Conservation (phyloP, 2,329 filamentous ascomycete genomes). For the Tolypocladium endophyticum region DNA sequence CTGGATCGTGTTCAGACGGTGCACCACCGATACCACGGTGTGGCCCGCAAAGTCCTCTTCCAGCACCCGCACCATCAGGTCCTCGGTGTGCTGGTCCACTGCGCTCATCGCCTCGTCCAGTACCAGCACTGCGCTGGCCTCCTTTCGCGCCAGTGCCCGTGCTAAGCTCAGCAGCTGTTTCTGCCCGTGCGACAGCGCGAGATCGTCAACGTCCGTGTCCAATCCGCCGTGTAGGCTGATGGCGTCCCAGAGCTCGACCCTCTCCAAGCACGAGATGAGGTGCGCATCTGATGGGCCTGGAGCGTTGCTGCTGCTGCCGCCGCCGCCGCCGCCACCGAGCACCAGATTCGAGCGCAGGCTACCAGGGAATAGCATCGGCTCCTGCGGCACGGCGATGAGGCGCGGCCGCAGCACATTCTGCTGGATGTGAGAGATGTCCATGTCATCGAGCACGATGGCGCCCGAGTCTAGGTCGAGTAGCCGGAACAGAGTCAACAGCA, state of each 20-base stretch:
- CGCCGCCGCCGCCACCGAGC: neutral
- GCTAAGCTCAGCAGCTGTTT: slow-evolving; percentile 12
- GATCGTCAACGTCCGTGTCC: slow-evolving; percentile 5
- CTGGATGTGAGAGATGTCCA: slow-evolving; percentile 24
- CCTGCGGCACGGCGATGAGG: slow-evolving; percentile 39
- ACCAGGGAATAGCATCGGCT: slow-evolving; percentile 34
- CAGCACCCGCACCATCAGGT: slow-evolving; percentile 24
- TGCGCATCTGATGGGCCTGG: slow-evolving; percentile 1
- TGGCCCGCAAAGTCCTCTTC: slow-evolving; percentile 21
- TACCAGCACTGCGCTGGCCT: slow-evolving; percentile 18
- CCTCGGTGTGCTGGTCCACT: slow-evolving; percentile 26
- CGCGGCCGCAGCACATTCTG: slow-evolving; percentile 28
- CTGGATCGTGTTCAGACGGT: slow-evolving; percentile 34
- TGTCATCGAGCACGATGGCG: slow-evolving; percentile 28
- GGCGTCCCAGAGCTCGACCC: slow-evolving; percentile 8
- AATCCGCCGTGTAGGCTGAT: neutral
- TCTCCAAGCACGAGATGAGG: slow-evolving; percentile 5
- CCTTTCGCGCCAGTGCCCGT: slow-evolving; percentile 15
- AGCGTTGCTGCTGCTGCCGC: neutral
- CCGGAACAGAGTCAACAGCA: slow-evolving; percentile 24
- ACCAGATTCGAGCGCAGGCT: slow-evolving; percentile 15
- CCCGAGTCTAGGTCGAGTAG: slow-evolving; percentile 22
- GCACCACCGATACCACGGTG: slow-evolving; percentile 40
- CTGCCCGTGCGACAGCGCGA: slow-evolving; percentile 10
- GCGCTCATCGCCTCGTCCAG: slow-evolving; percentile 26